A percentile compares a stretch with the other conserved stretches of the same genome.
These are phyloP conservation scores for Persicaria tinctoria DNA, from an alignment of 148 eudicot genomes.

Conservation along the genomic window DNA sequence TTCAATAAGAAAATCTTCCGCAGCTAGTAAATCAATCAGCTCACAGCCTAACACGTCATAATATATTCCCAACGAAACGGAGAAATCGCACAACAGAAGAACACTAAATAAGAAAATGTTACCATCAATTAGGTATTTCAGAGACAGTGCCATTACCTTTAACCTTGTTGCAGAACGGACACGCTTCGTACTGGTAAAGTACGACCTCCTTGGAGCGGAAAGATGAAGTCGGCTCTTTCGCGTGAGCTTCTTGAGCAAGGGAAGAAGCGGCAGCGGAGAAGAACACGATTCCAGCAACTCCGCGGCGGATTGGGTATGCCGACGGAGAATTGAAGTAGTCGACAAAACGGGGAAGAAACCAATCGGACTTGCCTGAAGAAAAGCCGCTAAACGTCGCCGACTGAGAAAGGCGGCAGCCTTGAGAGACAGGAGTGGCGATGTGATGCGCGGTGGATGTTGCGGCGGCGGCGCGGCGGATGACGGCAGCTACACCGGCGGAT, in stretches of 20 bases:
- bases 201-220: conserved; percentile 62
- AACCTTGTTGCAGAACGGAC: conserved; percentile 97
- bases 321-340: conserved; percentile 7
- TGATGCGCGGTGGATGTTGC: conserved; percentile 20
- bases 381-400: conserved; percentile 21
- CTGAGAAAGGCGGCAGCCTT: conserved; percentile 17
- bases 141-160: conserved; percentile 41
- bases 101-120: background rate
- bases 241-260: conserved; percentile 34
- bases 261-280: conserved; percentile 49
- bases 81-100: background rate
- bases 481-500: conserved; percentile 23
- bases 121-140: background rate
- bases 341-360: conserved; percentile 15
- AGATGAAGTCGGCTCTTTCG: conserved; percentile 33
- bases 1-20: background rate
- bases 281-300: conserved; percentile 28
- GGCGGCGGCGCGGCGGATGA: conserved; percentile 24
- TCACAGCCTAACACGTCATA: background rate
- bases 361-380: conserved; percentile 18
- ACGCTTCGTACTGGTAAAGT: conserved; percentile 92
- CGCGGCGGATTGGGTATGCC: conserved; percentile 13
- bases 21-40: background rate
- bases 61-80: background rate
- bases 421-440: background rate